These are phyloP conservation scores for Fomitopsis serialis DNA, from an alignment of 768 basidiomycete species.

Conservation along the genomic window DNA sequence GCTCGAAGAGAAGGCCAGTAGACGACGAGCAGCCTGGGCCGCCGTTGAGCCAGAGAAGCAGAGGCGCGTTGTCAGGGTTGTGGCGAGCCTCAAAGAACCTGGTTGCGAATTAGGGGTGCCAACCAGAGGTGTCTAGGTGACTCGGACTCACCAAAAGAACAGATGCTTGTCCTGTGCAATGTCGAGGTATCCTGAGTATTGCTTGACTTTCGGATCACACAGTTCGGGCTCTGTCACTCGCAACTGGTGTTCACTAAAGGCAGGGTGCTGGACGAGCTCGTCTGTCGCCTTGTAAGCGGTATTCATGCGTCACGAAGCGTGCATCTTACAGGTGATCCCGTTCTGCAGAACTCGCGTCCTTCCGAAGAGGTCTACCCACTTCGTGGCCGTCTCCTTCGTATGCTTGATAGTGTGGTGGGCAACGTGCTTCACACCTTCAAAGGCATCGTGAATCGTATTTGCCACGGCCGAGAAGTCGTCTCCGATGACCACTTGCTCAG, in stretches of 20 bases:
- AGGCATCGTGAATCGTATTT: constrained; percentile 3
- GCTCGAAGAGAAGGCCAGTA: constrained; percentile 86
- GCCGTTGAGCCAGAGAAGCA: constrained; percentile 89
- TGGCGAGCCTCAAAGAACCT: constrained; percentile 89
- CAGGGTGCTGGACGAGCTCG: constrained; percentile 34
- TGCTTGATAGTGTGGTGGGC: constrained; percentile 33
- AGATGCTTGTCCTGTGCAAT: constrained; percentile 48
- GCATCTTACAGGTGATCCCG: constrained; percentile 62
- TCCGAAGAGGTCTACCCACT: constrained; percentile 54
- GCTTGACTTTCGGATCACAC: constrained; percentile 47
- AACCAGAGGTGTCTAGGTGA: neutral
- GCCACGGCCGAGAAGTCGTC: constrained; percentile 16
- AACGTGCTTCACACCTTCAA: constrained; percentile 26
- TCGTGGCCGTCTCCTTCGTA: constrained; percentile 37
- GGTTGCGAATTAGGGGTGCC: neutral
- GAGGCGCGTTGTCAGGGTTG: constrained; percentile 70
- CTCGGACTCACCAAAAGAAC: constrained; percentile 52
- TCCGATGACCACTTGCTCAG: constrained; percentile 41
- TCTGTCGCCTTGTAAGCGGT: constrained; percentile 17
- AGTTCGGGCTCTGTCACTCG: constrained; percentile 37
- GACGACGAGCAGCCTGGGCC: constrained; percentile 40
- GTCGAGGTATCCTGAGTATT: constrained; percentile 54
- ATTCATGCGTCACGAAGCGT: neutral
- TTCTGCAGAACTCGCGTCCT: constrained; percentile 66
- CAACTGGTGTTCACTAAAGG: constrained; percentile 31